Conservation (phyloP, 768 basidiomycete species). For the Termitomyces sp. region DNA sequence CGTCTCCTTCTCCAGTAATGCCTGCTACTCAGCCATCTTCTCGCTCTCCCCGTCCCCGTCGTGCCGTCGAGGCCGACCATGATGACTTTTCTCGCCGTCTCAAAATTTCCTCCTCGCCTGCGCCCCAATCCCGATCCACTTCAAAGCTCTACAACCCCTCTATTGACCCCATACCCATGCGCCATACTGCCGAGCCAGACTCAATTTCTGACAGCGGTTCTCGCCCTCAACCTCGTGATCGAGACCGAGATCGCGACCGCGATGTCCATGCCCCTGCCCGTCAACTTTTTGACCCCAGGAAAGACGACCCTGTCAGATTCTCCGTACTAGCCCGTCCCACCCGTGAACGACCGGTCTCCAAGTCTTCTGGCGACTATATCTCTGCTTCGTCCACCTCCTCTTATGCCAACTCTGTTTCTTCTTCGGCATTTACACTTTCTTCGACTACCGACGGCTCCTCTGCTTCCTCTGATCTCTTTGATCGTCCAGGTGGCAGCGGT, state of each 20-base stretch:
- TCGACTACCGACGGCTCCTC: conserved; percentile 79
- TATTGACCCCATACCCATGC: conserved; percentile 60
- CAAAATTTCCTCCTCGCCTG: conserved; percentile 57
- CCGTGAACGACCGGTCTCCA: conserved; percentile 46
- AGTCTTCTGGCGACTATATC: conserved; percentile 65
- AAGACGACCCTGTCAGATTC: conserved; percentile 91
- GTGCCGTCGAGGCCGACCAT: conserved; percentile 50
- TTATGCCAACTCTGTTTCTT: conserved; percentile 64
- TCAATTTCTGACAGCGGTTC: conserved; percentile 59
- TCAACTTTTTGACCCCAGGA: conserved; percentile 84
- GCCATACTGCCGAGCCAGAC: conserved; percentile 65
- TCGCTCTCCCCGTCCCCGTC: conserved; percentile 23
- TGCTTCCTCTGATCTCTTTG: conserved; percentile 66
- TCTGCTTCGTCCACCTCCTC: conserved; percentile 76
- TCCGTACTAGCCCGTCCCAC: conserved; percentile 54
- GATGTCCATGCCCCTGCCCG: conserved; percentile 38
- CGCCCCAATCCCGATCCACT: conserved; percentile 27
- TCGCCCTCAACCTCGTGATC: conserved; percentile 22
- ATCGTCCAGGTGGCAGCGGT: conserved; percentile 40
- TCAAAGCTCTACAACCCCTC: conserved; percentile 72
- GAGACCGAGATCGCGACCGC: conserved; percentile 22
- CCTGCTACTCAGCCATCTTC: conserved; percentile 11
- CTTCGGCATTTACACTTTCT: conserved; percentile 69
- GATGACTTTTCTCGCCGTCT: conserved; percentile 73
- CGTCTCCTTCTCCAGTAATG: conserved; percentile 22